Percentiles rank a stretch among this genome's conserved stretches.
Evolutionary conservation across 805 yeast species (phyloP).

Genomic region (Pichia manshurica): DNA sequence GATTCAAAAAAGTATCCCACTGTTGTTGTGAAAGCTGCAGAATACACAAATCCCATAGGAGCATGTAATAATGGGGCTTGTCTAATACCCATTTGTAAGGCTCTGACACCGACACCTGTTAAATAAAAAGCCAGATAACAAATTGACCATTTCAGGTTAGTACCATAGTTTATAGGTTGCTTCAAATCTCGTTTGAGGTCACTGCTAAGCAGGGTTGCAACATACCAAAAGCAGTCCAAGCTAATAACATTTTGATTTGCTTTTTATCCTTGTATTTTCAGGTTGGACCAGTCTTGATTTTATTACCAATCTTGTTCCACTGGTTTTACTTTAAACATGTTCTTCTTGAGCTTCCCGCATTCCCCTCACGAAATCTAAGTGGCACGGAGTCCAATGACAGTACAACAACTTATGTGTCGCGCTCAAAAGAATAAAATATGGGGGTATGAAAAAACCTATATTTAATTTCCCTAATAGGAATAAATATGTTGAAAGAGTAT

Average conservation of each 20-base stretch:
- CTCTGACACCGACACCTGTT: constrained; percentile 39
- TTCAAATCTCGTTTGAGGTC: too few species aligned
- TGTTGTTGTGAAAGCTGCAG: constrained; percentile 41
- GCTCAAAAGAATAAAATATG: neutral
- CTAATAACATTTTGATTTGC: constrained; percentile 22
- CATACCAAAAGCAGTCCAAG: constrained; percentile 37
- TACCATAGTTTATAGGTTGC: too few species aligned
- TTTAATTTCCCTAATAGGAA: too few species aligned
- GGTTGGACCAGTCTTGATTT: too few species aligned
- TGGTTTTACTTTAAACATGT: neutral
- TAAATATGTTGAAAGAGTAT: too few species aligned
- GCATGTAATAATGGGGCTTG: constrained; percentile 34
- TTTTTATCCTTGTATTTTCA: constrained; percentile 4
- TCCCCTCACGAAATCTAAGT: neutral
- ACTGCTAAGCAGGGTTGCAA: constrained; percentile 6
- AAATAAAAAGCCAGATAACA: neutral
- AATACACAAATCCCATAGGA: constrained; percentile 37
- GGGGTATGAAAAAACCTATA: neutral
- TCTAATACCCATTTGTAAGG: constrained; percentile 39
- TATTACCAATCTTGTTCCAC: too few species aligned
- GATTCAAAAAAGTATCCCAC: constrained; percentile 36
- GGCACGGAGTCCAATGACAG: neutral
- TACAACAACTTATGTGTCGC: neutral
- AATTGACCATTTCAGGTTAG: too few species aligned
- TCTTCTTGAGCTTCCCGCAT: neutral